These are phyloP conservation scores for Crucihimalaya himalaica DNA, from an alignment of 345 rosid genomes.

Conservation along the genomic window DNA sequence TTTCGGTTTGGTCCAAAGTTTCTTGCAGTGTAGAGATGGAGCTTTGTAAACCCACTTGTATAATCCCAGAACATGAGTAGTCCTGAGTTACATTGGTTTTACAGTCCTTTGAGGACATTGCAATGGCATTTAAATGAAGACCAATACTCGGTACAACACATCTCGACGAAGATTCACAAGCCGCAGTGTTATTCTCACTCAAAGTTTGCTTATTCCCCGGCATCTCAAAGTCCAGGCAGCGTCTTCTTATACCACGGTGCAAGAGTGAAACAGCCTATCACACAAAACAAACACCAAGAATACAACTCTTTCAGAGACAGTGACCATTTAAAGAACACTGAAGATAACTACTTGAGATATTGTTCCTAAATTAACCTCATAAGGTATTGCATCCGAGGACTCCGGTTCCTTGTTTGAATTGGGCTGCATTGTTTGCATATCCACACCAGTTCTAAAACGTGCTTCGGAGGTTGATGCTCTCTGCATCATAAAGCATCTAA, in stretches of 20 bases:
- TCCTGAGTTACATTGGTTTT: constrained; percentile 45
- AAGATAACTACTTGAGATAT: not conserved
- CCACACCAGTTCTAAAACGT: constrained; percentile 39
- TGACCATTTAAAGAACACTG: not conserved
- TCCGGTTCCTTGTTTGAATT: constrained; percentile 21
- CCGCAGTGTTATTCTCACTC: constrained; percentile 33
- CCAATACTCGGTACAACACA: constrained; percentile 87
- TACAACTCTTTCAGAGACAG: not conserved
- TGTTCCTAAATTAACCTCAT: constrained; percentile 25
- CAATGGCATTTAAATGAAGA: constrained; percentile 86
- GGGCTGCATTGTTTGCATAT: constrained; percentile 29
- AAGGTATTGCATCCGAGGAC: constrained; percentile 20
- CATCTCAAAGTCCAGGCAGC: constrained; percentile 89
- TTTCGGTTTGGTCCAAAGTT: constrained; percentile 44
- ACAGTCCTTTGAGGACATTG: constrained; percentile 53
- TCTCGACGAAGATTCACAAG: constrained; percentile 36
- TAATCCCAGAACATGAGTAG: constrained; percentile 45
- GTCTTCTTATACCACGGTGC: constrained; percentile 88
- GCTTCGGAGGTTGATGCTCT: constrained; percentile 48
- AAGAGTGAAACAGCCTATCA: constrained; percentile 61
- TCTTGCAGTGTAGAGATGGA: constrained; percentile 54
- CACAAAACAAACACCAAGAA: constrained; percentile 19
- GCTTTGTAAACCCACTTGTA: constrained; percentile 44
- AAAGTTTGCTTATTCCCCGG: constrained; percentile 39
- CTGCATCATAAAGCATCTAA: constrained; percentile 63